Evolutionary conservation across 176 grass and related monocot genomes (phyloP), one percentile per base, ranked within the genome.

Genomic region (Triticum urartu): DNA sequence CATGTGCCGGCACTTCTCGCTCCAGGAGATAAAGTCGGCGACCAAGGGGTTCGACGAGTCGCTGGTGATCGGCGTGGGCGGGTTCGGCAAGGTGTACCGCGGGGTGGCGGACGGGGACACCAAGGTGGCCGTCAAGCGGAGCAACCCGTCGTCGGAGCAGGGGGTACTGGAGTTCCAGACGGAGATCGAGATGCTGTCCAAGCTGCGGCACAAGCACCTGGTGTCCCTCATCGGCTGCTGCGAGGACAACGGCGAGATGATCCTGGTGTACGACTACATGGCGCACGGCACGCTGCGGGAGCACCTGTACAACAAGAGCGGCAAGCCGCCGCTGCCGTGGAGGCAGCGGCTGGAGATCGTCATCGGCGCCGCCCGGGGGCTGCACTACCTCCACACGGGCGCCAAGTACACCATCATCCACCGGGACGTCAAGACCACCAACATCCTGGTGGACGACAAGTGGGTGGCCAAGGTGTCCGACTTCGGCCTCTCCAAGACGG

Each of bases 341-440:
- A 87, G 77, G 76, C 94, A 92, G 33, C 87, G 94, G 9, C 85
- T 97, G 8, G 94, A 97, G 94, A 94, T 97, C 72, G 71, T 71
- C 50, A 97, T 97, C 20, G 94, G 94, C 9, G 83, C 94, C 1
- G 94, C 94, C 0, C 87, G 89, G 8, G 94, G 94, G 50, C 83
- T 97, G 14, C 94, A 97, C 82, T 97, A 97, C 64, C 92, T 97
- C 28, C 94, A 97, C 80, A 97, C 94, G 0, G 94, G 94, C 10
- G 87, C 94, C 76, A 90, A 92, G 86, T 92, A 97, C 83, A 97
- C 94, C 32, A 97, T 97, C 61, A 97, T 97, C 78, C 94, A 97
- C 63, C 91, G 94, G 3, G 94, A 97, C 75, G 94, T 97, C 69
- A 97, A 97, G 87, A 97, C 94, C 2, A 97, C 94, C 40, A 97